These are phyloP conservation scores for Puccinia triticina DNA, from an alignment of 1,284 basidiomycete species.

Conservation along the genomic window DNA sequence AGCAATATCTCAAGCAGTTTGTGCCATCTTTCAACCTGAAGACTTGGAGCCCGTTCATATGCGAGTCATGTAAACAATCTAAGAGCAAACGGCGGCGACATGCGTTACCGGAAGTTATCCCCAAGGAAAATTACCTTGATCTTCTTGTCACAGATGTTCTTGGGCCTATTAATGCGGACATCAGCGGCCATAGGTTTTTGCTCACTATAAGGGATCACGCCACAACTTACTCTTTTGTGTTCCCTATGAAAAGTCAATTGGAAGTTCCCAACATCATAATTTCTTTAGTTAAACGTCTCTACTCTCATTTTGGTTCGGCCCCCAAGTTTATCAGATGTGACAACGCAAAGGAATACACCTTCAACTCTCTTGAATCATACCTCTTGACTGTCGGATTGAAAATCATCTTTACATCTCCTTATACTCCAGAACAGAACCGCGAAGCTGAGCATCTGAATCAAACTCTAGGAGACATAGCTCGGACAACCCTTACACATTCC, in stretches of 20 bases:
- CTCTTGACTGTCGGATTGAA: not conserved
- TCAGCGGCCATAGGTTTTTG: not conserved
- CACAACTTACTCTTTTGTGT: not conserved
- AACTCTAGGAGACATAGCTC: slow-evolving; percentile 13
- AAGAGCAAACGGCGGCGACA: not conserved
- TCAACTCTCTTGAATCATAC: not conserved
- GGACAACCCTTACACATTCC: not conserved
- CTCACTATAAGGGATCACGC: not conserved
- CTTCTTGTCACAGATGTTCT: slow-evolving; percentile 1
- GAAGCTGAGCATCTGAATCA: slow-evolving; percentile 16
- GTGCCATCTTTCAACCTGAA: not conserved
- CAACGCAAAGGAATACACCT: slow-evolving; percentile 5
- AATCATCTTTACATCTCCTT: slow-evolving; percentile 2
- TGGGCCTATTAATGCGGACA: not conserved
- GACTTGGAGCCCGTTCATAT: not conserved
- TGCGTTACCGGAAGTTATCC: not conserved
- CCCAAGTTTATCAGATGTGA: not conserved
- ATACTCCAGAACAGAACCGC: slow-evolving; percentile 25
- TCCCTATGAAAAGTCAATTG: not conserved
- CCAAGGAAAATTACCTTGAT: not conserved
- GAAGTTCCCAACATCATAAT: not conserved
- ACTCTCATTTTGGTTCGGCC: not conserved
- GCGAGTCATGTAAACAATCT: not conserved
- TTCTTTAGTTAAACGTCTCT: not conserved
- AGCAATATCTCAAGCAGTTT: not conserved